phyloP scores from a whole-genome alignment of 2,329 filamentous ascomycete species.

The Bisporella sp. region DNA sequence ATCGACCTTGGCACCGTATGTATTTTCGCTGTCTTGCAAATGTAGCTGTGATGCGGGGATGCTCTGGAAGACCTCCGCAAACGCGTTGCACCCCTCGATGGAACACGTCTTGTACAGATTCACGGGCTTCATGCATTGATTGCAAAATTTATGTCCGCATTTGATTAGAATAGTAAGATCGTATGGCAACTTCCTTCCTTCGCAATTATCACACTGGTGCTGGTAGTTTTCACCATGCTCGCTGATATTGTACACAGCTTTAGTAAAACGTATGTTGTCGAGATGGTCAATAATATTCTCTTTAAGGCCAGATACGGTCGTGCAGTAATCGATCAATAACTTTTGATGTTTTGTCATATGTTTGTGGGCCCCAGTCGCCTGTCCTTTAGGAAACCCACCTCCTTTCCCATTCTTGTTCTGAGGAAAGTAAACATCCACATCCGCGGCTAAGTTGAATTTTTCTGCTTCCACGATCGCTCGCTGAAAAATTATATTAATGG shows the following conservation, averaged over 20 bases:
- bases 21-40: no score
- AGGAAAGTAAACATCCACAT: no score
- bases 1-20: conserved; percentile 41
- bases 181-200: background rate
- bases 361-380: no score
- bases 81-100: conserved; percentile 6
- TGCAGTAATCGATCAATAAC: background rate
- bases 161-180: conserved; percentile 34
- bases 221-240: no score
- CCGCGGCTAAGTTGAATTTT: no score
- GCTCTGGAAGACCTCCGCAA: conserved; percentile 19
- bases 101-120: background rate
- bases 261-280: background rate
- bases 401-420: no score
- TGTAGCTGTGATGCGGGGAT: conserved; percentile 11
- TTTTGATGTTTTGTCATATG: no score
- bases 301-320: background rate
- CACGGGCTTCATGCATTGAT: conserved; percentile 2
- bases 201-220: background rate
- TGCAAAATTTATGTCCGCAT: conserved; percentile 47
- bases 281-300: background rate
- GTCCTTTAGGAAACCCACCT: no score
- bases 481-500: no score
- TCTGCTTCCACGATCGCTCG: no score
- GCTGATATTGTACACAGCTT: no score